phyloP scores from a whole-genome alignment of 345 rosid genomes.

The Erodium maritimum region DNA sequence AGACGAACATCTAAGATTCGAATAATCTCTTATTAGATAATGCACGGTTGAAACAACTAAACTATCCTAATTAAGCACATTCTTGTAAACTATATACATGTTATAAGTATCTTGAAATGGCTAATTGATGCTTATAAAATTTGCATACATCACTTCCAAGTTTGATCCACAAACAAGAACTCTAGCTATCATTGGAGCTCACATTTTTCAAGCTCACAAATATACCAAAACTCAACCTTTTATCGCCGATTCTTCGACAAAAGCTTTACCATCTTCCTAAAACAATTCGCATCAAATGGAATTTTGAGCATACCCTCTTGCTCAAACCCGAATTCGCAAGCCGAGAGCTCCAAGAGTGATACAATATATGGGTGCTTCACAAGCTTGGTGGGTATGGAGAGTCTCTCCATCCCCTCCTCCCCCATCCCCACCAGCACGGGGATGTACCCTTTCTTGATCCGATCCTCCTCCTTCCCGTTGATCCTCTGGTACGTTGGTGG shows the following conservation, averaged over 20 bases:
- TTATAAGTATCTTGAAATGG: too few species aligned
- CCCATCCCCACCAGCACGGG: slow-evolving; percentile 20
- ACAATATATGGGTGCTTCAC: slow-evolving; percentile 16
- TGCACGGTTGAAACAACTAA: too few species aligned
- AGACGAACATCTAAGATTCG: too few species aligned
- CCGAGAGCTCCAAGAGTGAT: slow-evolving; percentile 18
- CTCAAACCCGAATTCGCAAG: slow-evolving; percentile 14
- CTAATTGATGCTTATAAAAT: too few species aligned
- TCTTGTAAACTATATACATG: too few species aligned
- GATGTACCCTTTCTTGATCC: slow-evolving; percentile 17
- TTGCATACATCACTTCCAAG: too few species aligned
- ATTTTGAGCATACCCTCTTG: slow-evolving; percentile 19
- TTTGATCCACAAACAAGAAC: too few species aligned
- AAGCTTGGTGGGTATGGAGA: slow-evolving; percentile 19
- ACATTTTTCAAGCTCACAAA: too few species aligned
- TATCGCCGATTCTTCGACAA: slow-evolving; percentile 7
- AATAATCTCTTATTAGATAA: too few species aligned
- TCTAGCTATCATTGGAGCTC: too few species aligned
- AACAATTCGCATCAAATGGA: slow-evolving; percentile 14
- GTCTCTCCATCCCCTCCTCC: slow-evolving; percentile 12
- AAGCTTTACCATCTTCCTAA: slow-evolving; percentile 13
- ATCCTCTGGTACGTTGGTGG: too few species aligned
- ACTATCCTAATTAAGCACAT: too few species aligned
- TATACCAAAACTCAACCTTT: not conserved
- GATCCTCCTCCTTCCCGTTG: not conserved